A percentile compares a stretch with the other conserved stretches of the same genome.
These are phyloP conservation scores for Fusarium falciforme DNA, from an alignment of 2,329 filamentous ascomycete species.

Conservation along the genomic window DNA sequence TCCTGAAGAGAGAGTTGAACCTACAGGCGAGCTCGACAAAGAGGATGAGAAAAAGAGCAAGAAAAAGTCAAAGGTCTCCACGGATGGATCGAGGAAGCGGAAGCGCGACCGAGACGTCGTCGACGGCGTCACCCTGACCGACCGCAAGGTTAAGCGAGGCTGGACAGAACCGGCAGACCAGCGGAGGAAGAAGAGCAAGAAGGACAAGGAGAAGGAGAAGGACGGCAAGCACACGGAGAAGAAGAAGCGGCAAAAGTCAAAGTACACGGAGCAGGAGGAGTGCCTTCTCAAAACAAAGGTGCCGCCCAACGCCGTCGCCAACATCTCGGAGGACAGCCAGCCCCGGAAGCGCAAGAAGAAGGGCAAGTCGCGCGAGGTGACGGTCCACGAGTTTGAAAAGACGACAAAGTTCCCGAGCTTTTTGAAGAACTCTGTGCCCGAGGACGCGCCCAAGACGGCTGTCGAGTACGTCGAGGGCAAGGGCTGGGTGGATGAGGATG, in stretches of 20 bases:
- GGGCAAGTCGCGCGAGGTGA: slow-evolving; percentile 62
- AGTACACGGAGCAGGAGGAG: slow-evolving; percentile 84
- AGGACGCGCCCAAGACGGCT: slow-evolving; percentile 48
- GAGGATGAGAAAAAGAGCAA: slow-evolving; percentile 49
- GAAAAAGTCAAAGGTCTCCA: slow-evolving; percentile 50
- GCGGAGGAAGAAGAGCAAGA: slow-evolving; percentile 60
- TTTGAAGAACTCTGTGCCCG: slow-evolving; percentile 65
- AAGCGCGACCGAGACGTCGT: slow-evolving; percentile 65
- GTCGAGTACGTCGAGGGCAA: slow-evolving; percentile 82
- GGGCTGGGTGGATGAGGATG: slow-evolving; percentile 87
- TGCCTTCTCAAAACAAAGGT: slow-evolving; percentile 87
- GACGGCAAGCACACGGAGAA: slow-evolving; percentile 67
- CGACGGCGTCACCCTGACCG: slow-evolving; percentile 77
- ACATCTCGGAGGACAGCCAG: slow-evolving; percentile 54
- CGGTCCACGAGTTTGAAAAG: slow-evolving; percentile 91
- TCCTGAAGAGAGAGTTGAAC: slow-evolving; percentile 59
- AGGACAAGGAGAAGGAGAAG: slow-evolving; percentile 57
- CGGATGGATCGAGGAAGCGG: slow-evolving; percentile 57
- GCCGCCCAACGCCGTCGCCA: slow-evolving; percentile 60
- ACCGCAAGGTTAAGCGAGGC: slow-evolving; percentile 85
- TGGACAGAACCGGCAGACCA: slow-evolving; percentile 79
- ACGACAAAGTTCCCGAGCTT: slow-evolving; percentile 86
- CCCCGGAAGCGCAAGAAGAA: slow-evolving; percentile 71
- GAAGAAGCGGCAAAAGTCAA: slow-evolving; percentile 73
- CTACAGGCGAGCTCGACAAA: slow-evolving; percentile 49